A percentile compares a stretch with the other conserved stretches of the same genome.
These are phyloP conservation scores for Suillus hirtellus DNA, from an alignment of 768 basidiomycete species.

Conservation along the genomic window DNA sequence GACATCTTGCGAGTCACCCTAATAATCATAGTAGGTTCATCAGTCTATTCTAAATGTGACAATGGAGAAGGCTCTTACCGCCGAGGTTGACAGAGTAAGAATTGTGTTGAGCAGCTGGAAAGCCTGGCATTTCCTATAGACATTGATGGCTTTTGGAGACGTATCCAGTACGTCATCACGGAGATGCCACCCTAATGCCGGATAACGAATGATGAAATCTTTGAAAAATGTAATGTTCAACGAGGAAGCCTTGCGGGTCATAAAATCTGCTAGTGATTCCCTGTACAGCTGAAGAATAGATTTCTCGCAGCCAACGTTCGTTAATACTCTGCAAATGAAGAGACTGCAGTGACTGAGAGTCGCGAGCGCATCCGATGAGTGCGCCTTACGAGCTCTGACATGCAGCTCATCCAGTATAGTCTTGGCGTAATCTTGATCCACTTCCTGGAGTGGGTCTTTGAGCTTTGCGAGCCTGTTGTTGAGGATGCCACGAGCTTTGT, in stretches of 20 bases:
- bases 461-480: slow-evolving; percentile 70
- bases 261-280: slow-evolving; percentile 70
- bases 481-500: slow-evolving; percentile 83
- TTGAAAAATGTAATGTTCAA: slow-evolving; percentile 75
- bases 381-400: slow-evolving; percentile 64
- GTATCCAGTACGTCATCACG: slow-evolving; percentile 59
- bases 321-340: slow-evolving; percentile 61
- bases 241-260: slow-evolving; percentile 77
- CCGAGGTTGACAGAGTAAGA: slow-evolving; percentile 50
- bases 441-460: slow-evolving; percentile 50
- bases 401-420: slow-evolving; percentile 66
- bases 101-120: slow-evolving; percentile 72
- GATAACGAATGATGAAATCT: slow-evolving; percentile 71
- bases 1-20: slow-evolving; percentile 44
- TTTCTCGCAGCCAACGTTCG: slow-evolving; percentile 38
- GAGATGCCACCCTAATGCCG: slow-evolving; percentile 63
- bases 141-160: slow-evolving; percentile 64
- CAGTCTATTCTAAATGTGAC: slow-evolving; percentile 11
- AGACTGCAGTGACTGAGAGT: slow-evolving; percentile 69
- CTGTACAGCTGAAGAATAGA: slow-evolving; percentile 57
- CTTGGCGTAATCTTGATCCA: slow-evolving; percentile 44
- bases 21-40: slow-evolving; percentile 3
- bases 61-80: slow-evolving; percentile 37
- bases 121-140: slow-evolving; percentile 73
- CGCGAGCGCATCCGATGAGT: slow-evolving; percentile 59